Conservation (phyloP, 106 monocot genomes). For the Acanthochlamys bracteata region DNA sequence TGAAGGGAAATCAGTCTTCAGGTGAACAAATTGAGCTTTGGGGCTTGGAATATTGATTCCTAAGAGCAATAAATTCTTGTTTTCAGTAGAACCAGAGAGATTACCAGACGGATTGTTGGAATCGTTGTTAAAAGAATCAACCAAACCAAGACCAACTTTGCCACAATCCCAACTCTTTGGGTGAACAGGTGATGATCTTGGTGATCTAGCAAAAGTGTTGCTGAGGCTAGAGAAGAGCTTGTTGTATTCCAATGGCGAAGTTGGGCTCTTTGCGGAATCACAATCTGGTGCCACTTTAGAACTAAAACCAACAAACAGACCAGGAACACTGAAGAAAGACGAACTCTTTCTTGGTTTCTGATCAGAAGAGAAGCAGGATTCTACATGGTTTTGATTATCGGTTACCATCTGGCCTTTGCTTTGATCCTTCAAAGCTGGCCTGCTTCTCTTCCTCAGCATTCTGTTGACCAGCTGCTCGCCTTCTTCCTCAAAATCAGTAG, state of each 20-base stretch:
- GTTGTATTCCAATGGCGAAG: constrained; percentile 55
- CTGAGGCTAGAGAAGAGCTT: constrained; percentile 28
- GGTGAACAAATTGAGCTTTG: not conserved
- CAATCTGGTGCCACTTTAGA: constrained; percentile 26
- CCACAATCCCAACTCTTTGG: constrained; percentile 47
- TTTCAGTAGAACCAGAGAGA: constrained; percentile 15
- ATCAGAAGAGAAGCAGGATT: constrained; percentile 12
- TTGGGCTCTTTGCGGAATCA: constrained; percentile 61
- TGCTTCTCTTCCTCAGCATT: constrained; percentile 53
- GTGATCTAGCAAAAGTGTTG: constrained; percentile 22
- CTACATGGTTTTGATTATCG: constrained; percentile 4
- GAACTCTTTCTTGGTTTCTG: constrained; percentile 20
- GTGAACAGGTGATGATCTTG: constrained; percentile 24
- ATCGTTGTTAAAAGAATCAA: constrained; percentile 33
- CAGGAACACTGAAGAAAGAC: constrained; percentile 46
- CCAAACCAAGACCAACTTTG: constrained; percentile 50
- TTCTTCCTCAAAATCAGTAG: not conserved
- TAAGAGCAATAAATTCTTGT: constrained; percentile 15
- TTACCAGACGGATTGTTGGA: constrained; percentile 10
- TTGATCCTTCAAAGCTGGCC: constrained; percentile 24
- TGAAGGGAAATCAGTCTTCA: not conserved
- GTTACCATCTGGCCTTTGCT: constrained; percentile 14
- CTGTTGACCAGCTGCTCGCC: not conserved
- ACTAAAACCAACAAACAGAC: constrained; percentile 49
- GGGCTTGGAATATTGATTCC: constrained; percentile 22